Evolutionary conservation across 139 green algal genomes (phyloP).

Genomic region (Chlamydomonas eustigma): DNA sequence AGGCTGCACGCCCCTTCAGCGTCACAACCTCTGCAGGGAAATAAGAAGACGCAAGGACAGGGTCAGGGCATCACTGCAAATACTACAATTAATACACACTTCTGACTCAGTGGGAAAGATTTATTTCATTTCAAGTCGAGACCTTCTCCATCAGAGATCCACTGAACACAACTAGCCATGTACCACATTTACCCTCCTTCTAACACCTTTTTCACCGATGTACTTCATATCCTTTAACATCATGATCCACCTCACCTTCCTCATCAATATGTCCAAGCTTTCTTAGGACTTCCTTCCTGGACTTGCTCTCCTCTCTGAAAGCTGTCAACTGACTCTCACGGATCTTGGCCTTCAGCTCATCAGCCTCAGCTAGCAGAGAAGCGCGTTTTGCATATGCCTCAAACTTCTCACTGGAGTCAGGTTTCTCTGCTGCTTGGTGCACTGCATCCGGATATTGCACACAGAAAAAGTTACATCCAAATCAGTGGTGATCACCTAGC

Average conservation of each 20-base stretch:
- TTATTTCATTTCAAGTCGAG: too few relatives aligned
- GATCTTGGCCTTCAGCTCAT: slow-evolving; percentile 26
- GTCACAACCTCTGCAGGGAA: slow-evolving; percentile 28
- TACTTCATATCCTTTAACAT: too few relatives aligned
- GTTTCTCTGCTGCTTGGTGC: not conserved
- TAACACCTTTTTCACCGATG: too few relatives aligned
- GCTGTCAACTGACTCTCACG: slow-evolving; percentile 24
- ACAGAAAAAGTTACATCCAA: not conserved
- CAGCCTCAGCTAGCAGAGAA: slow-evolving; percentile 20
- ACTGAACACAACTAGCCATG: too few relatives aligned
- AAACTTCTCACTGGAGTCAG: not conserved
- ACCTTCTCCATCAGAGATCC: too few relatives aligned
- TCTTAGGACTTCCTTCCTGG: slow-evolving; percentile 67
- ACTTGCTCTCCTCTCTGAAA: slow-evolving; percentile 53
- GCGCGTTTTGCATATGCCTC: not conserved
- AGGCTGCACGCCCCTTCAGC: slow-evolving; percentile 67
- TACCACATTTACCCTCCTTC: too few relatives aligned
- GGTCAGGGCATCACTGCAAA: too few relatives aligned
- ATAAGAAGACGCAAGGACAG: too few relatives aligned
- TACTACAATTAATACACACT: too few relatives aligned
- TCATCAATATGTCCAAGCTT: slow-evolving; percentile 77
- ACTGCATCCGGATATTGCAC: not conserved
- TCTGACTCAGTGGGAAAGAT: too few relatives aligned
- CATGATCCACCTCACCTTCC: slow-evolving; percentile 61
- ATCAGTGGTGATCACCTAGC: too few relatives aligned